Evolutionary conservation across 2,329 filamentous ascomycete species (phyloP).

Genomic region (Sporothrix humicola): DNA sequence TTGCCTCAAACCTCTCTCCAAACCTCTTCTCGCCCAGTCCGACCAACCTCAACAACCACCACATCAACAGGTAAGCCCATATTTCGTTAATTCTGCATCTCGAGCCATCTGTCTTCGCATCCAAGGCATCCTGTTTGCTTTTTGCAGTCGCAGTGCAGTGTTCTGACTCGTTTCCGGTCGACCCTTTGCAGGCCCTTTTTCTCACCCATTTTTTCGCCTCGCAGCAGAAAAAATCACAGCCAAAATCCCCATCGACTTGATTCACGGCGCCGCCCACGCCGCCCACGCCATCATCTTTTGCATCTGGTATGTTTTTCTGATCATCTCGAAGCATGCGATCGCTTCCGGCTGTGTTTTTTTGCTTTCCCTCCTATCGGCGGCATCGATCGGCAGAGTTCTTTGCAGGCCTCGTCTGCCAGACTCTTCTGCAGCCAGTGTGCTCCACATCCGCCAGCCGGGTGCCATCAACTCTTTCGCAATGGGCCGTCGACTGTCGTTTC

Average conservation of each 20-base stretch:
- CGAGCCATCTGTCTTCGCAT: conserved; percentile 11
- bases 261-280: conserved; percentile 23
- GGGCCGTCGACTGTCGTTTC: conserved; percentile 10
- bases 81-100: conserved; percentile 28
- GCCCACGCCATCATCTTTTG: conserved; percentile 32
- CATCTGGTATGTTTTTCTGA: conserved; percentile 36
- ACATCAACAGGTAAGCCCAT: conserved; percentile 29
- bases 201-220: conserved; percentile 28
- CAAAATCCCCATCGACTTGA: conserved; percentile 26
- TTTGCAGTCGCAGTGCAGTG: background rate
- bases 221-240: conserved; percentile 14
- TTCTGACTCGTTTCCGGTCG: conserved; percentile 21
- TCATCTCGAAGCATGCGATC: conserved; percentile 35
- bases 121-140: conserved; percentile 9
- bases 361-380: conserved; percentile 16
- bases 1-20: background rate
- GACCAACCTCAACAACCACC: conserved; percentile 21
- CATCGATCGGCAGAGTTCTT: conserved; percentile 23
- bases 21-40: conserved; percentile 4
- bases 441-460: conserved; percentile 24
- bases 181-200: conserved; percentile 27
- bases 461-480: conserved; percentile 3
- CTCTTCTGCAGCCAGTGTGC: conserved; percentile 11
- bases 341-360: conserved; percentile 31
- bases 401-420: conserved; percentile 23